A percentile compares a stretch with the other conserved stretches of the same genome.
Evolutionary conservation across 2,329 filamentous ascomycete genomes (phyloP).

Genomic region (Keithomyces neogunnii): DNA sequence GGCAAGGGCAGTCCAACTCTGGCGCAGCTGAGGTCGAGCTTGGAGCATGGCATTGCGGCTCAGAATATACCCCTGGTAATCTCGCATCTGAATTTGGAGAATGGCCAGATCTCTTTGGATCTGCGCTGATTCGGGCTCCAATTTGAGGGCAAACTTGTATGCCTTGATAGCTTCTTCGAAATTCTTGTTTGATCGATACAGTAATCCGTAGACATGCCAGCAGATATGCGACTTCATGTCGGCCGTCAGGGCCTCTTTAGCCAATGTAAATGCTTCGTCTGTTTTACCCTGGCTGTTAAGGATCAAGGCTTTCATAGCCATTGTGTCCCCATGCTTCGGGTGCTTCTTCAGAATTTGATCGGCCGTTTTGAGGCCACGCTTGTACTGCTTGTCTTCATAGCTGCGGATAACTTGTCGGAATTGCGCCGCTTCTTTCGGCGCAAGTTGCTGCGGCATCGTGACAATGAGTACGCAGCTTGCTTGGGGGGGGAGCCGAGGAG

Average conservation of each 20-base stretch:
- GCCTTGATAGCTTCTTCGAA: slow-evolving; percentile 99
- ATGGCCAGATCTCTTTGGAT: slow-evolving; percentile 91
- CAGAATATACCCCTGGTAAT: slow-evolving; percentile 87
- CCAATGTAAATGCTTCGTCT: slow-evolving; percentile 88
- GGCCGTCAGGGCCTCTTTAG: slow-evolving; percentile 83
- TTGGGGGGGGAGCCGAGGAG: neutral
- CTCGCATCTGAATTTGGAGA: slow-evolving; percentile 91
- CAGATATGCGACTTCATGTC: slow-evolving; percentile 99
- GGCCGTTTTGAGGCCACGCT: slow-evolving; percentile 83
- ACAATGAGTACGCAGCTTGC: neutral
- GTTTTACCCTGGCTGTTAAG: slow-evolving; percentile 87
- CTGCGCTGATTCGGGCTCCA: slow-evolving; percentile 90
- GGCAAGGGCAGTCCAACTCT: slow-evolving; percentile 97
- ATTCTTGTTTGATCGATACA: slow-evolving; percentile 92
- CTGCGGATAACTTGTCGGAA: slow-evolving; percentile 91
- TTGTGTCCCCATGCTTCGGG: slow-evolving; percentile 93
- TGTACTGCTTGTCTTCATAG: slow-evolving; percentile 98
- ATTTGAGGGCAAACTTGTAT: slow-evolving; percentile 87
- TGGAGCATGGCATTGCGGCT: slow-evolving; percentile 85
- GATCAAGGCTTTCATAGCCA: slow-evolving; percentile 98
- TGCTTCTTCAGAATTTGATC: slow-evolving; percentile 95
- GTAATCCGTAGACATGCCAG: slow-evolving; percentile 96
- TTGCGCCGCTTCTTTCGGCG: slow-evolving; percentile 84
- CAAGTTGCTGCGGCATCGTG: slow-evolving; percentile 63
- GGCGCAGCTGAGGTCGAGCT: slow-evolving; percentile 68